These are phyloP conservation scores for Diutina siamensis DNA, from an alignment of 1,139 yeast species.

Conservation along the genomic window DNA sequence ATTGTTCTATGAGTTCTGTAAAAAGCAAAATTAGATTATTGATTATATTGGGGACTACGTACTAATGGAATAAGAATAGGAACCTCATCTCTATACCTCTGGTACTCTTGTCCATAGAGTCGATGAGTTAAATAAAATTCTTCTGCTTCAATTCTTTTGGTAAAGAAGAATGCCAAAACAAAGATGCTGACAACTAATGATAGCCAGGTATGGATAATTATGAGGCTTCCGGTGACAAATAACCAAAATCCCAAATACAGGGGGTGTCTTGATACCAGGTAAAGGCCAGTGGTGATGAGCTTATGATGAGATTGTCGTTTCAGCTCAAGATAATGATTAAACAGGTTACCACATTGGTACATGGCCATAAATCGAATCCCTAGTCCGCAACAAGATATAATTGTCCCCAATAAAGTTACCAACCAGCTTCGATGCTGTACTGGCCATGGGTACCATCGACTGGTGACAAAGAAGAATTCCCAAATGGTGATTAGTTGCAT, in stretches of 20 bases:
- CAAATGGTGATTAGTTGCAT: conserved; percentile 2
- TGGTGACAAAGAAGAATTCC: not conserved
- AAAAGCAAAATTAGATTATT: not conserved
- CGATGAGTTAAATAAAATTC: not conserved
- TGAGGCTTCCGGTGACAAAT: not conserved
- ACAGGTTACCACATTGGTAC: conserved; percentile 5
- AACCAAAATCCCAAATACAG: conserved; percentile 2
- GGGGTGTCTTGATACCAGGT: not conserved
- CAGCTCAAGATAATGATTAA: not conserved
- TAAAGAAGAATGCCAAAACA: not conserved
- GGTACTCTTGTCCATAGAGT: not conserved
- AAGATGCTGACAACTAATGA: not conserved
- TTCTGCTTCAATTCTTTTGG: not conserved
- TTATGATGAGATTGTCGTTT: not conserved
- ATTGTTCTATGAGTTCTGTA: conserved; percentile 7
- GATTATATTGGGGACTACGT: not conserved
- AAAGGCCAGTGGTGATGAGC: conserved; percentile 1
- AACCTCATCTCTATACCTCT: not conserved
- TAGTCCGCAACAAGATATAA: not conserved
- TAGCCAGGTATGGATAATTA: not conserved
- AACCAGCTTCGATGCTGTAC: no score
- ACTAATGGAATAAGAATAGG: not conserved
- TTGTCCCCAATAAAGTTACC: not conserved
- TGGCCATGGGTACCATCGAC: not conserved
- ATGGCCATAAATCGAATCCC: not conserved